Evolutionary conservation across 2,329 filamentous ascomycete species (phyloP).

Genomic region (Westerdykella aurantiaca): DNA sequence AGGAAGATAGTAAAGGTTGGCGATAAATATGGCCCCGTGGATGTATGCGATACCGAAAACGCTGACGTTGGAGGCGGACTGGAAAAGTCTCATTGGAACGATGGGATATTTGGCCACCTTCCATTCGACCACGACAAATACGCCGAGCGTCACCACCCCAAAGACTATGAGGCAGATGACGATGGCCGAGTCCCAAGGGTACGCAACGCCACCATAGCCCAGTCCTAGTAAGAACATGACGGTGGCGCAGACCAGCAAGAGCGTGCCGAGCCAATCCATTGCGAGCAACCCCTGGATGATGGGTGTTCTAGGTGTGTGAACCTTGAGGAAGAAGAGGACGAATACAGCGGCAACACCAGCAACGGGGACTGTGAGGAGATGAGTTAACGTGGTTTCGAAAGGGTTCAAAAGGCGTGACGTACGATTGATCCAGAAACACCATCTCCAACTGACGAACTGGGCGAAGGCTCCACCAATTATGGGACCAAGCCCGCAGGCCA

Average conservation of each 20-base stretch:
- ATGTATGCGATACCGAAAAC: constrained; percentile 43
- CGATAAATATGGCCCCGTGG: constrained; percentile 54
- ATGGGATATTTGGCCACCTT: constrained; percentile 58
- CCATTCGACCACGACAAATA: constrained; percentile 56
- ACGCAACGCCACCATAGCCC: constrained; percentile 46
- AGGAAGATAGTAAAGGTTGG: constrained; percentile 64
- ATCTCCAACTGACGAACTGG: constrained; percentile 42
- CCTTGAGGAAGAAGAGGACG: constrained; percentile 42
- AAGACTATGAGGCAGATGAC: constrained; percentile 50
- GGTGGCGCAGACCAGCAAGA: constrained; percentile 42
- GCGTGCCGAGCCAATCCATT: constrained; percentile 47
- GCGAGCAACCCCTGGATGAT: constrained; percentile 40
- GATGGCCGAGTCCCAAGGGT: constrained; percentile 46
- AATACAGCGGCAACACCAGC: constrained; percentile 42
- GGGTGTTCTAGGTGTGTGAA: constrained; percentile 46
- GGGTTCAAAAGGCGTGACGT: not conserved
- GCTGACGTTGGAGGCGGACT: constrained; percentile 49
- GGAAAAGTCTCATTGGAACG: constrained; percentile 58
- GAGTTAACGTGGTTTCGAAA: not conserved
- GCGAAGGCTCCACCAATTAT: constrained; percentile 46
- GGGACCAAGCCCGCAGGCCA: constrained; percentile 41
- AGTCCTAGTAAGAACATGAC: constrained; percentile 47
- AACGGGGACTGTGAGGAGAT: constrained; percentile 34
- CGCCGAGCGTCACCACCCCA: constrained; percentile 37
- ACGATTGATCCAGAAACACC: constrained; percentile 30